Base-by-base conservation (phyloP, 805 yeast genomes). In the Nakazawaea molendinolei region DNA sequence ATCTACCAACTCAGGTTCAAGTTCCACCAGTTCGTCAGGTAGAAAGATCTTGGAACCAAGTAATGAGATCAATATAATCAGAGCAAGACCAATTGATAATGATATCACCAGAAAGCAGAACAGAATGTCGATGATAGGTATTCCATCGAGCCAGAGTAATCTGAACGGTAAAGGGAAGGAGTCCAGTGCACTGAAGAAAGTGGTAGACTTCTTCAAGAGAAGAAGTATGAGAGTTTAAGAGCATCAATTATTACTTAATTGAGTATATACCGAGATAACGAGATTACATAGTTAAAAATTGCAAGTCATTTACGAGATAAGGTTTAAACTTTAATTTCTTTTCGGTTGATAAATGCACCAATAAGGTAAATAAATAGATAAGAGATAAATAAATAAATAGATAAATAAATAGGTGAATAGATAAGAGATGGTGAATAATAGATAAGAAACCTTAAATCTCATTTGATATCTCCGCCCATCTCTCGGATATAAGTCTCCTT, bases 191-290 rank as follows among this genome's bases (percentile, higher is more conserved):
- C 86, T 92, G 5, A 75, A 78, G 51, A 76, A 76, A 48, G 87
- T 81, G 8, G 74, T 81, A 70, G 89, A 80, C 54, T 81, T 81
- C 53, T 80, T 81, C 63, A 79, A 79, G 52, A 70, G 89, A 58
- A 72, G 85, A 58, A 74, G 64, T 48, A 54, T 60, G 38, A 53
- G 65, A 44, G 58, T 59, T 22, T 59, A 41, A 45, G n/a, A n/a
- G n/a, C n/a, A n/a, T n/a, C n/a, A n/a, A n/a, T n/a, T n/a, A n/a
- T n/a, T n/a, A n/a, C n/a, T n/a, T n/a, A n/a, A n/a, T n/a, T n/a
- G n/a, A n/a, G n/a, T n/a, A n/a, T n/a, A n/a, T n/a, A n/a, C n/a
- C n/a, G n/a, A n/a, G n/a, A n/a, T n/a, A n/a, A n/a, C n/a, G n/a
- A n/a, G n/a, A n/a, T n/a, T n/a, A n/a, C n/a, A n/a, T n/a, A n/a